These are phyloP conservation scores for Pyrenophora seminiperda DNA, from an alignment of 2,329 filamentous ascomycete genomes.

Conservation along the genomic window DNA sequence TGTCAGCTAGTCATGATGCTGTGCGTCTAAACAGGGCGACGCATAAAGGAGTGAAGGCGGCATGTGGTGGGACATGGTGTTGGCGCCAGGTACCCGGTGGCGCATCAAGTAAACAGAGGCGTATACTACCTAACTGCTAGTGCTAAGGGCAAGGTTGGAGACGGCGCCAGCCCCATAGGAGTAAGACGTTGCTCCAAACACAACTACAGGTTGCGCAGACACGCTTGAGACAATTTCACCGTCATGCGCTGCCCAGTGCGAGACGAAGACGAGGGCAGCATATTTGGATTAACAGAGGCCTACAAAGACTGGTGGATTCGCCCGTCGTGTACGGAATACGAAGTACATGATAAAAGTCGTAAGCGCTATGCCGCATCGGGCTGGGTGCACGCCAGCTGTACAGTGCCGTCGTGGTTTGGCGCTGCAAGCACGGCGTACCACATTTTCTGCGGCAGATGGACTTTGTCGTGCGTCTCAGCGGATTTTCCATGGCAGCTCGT, in stretches of 20 bases:
- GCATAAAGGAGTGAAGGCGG: no score
- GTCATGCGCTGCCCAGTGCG: conserved; percentile 9
- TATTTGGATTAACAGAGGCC: no score
- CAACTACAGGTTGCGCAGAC: no score
- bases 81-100: not conserved
- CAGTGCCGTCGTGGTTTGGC: no score
- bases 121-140: no score
- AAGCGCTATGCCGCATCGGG: conserved; percentile 5
- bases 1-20: no score
- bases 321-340: not conserved
- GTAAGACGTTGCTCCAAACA: no score
- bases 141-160: not conserved
- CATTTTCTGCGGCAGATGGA: not conserved
- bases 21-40: no score
- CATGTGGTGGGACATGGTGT: not conserved
- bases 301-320: not conserved
- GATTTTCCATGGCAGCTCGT: not conserved
- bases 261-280: no score
- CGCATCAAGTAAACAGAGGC: not conserved
- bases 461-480: not conserved
- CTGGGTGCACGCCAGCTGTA: conserved; percentile 1
- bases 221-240: not conserved
- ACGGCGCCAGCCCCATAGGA: not conserved
- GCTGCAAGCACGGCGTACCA: conserved; percentile 4
- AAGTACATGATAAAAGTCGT: not conserved